Percentiles rank a stretch among this genome's conserved stretches.
These are phyloP conservation scores for Pistacia integerrima DNA, from an alignment of 345 rosid species.

Conservation along the genomic window DNA sequence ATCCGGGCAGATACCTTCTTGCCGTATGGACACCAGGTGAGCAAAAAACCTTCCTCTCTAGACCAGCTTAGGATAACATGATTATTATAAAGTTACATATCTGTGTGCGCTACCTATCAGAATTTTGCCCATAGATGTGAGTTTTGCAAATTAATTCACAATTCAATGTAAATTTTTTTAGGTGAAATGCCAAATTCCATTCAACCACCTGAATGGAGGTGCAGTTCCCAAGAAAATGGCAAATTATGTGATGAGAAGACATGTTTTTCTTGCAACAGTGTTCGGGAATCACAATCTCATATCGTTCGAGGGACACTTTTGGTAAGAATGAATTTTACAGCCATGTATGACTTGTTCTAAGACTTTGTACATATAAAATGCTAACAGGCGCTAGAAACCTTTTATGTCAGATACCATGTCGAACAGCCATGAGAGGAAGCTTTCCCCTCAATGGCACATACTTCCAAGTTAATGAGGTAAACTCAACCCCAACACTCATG, in stretches of 20 bases:
- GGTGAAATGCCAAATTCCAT: conserved; percentile 88
- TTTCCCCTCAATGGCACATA: conserved; percentile 97
- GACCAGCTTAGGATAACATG: conserved; percentile 5
- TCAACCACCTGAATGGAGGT: conserved; percentile 56
- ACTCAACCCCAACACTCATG: background rate
- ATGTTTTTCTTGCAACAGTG: conserved; percentile 74
- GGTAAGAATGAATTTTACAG: conserved; percentile 47
- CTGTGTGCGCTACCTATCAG: too few relatives aligned
- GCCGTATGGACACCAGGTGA: conserved; percentile 99
- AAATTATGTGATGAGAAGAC: conserved; percentile 57
- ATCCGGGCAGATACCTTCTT: conserved; percentile 82
- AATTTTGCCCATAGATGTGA: conserved; percentile 7
- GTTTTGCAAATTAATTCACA: conserved; percentile 12
- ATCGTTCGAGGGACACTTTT: conserved; percentile 88
- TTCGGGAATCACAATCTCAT: conserved; percentile 68
- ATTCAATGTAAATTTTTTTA: conserved; percentile 24
- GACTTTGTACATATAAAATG: background rate
- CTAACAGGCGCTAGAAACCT: conserved; percentile 5
- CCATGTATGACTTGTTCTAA: background rate
- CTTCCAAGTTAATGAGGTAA: conserved; percentile 94
- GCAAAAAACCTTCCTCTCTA: conserved; percentile 1
- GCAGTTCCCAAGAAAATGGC: conserved; percentile 53
- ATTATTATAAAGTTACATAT: background rate
- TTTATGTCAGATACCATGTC: conserved; percentile 75
- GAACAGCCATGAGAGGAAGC: conserved; percentile 96